Conservation (phyloP, 345 rosid species). For the Moricandia arvensis region DNA sequence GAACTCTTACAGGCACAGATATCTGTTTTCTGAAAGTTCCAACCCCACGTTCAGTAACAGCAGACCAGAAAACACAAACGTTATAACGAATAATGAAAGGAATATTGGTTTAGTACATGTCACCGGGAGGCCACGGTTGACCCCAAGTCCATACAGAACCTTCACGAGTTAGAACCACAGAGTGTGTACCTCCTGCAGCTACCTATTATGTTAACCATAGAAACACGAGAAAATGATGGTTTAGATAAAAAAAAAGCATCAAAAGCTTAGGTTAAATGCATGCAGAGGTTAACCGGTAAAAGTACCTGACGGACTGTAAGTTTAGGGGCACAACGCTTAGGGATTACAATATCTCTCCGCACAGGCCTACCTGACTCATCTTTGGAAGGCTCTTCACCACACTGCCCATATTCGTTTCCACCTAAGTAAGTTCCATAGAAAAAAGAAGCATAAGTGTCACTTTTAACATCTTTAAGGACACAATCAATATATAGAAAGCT, state of each 20-base stretch:
- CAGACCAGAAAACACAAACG: conserved; percentile 2
- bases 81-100: background rate
- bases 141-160: conserved; percentile 99
- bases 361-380: conserved; percentile 79
- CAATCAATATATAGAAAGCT: background rate
- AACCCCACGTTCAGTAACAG: background rate
- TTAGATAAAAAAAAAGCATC: background rate
- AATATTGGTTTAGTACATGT: conserved; percentile 58
- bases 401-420: conserved; percentile 98
- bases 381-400: conserved; percentile 96
- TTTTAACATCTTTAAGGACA: background rate
- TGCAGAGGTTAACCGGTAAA: background rate
- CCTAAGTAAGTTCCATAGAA: conserved; percentile 43
- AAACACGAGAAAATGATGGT: background rate
- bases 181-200: conserved; percentile 99
- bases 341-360: conserved; percentile 86
- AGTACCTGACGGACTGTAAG: conserved; percentile 88
- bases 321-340: conserved; percentile 90
- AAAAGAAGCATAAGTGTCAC: background rate
- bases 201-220: conserved; percentile 49
- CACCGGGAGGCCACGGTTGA: conserved; percentile 99
- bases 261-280: background rate
- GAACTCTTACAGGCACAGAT: conserved; percentile 93
- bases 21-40: conserved; percentile 74
- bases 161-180: conserved; percentile 89